Base-by-base conservation (phyloP, 208 protist genomes). In the Vickermania spadyakhi region DNA sequence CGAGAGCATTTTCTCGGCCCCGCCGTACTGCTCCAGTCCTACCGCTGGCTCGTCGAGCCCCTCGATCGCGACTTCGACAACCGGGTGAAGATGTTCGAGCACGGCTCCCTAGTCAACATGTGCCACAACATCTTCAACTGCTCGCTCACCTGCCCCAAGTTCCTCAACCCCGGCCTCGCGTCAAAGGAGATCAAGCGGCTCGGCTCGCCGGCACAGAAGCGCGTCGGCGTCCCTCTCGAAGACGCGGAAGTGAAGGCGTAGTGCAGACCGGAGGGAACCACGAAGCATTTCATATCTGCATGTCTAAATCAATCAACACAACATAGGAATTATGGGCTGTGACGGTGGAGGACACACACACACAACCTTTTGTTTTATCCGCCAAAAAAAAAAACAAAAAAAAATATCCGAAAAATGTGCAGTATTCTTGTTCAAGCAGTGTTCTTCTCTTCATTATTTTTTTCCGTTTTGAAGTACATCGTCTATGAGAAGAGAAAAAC, bases 51-150 rank as follows among this genome's bases (percentile, higher is more conserved):
- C 3, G 86, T 92, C 56, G 89, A 96, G 74, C 86, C 89, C 2
- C 83, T 93, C 18, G 89, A 96, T 59, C 73, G 79, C 51, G 83
- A 91, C 71, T 89, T 91, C 29, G 84, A 93, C 60, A 76, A 77
- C 59, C 78, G 89, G 26, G 72, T 96, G 56, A 77, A 80, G 59
- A 84, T 89, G 74, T 88, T 92, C 65, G 84, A 96, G 73, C 82
- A 89, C 58, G 84, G 84, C 61, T 73, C 71, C 23, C 73, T 86
- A 7, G 75, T 93, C 65, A 92, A 92, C 73, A 90, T 93, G 74
- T 96, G 89, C 71, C 89, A 96, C 67, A 96, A 91, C 66, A 93
- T 96, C 60, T 91, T 93, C 70, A 96, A 96, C 68, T 96, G 89
- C 78, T 83, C 63, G 60, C 77, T 92, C 57, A 91, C 84, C 11